Percentiles rank a stretch among this genome's conserved stretches.
Conservation (phyloP, 768 basidiomycete genomes). For the Mycena metata region DNA sequence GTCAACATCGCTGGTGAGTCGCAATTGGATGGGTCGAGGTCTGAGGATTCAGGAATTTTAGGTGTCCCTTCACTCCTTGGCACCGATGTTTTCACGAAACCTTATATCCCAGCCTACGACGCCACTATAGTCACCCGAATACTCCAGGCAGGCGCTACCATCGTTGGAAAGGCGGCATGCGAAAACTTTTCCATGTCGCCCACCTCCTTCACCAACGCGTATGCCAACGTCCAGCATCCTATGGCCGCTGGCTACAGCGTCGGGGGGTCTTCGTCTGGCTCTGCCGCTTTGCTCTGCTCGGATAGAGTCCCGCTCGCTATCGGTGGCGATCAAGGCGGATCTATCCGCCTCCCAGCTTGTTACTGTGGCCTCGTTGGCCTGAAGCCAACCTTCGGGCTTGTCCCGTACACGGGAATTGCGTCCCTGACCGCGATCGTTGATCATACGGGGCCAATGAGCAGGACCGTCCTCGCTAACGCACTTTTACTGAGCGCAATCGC, state of each 20-base stretch:
- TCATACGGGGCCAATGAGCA: constrained; percentile 57
- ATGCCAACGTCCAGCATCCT: constrained; percentile 50
- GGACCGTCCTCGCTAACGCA: constrained; percentile 56
- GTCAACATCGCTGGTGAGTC: constrained; percentile 71
- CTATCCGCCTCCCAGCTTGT: constrained; percentile 58
- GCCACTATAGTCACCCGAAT: constrained; percentile 73
- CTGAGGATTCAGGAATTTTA: too few relatives aligned
- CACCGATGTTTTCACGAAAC: constrained; percentile 61
- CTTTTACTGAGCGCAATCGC: constrained; percentile 58
- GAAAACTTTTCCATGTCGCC: constrained; percentile 81
- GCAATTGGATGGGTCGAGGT: too few relatives aligned
- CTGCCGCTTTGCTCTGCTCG: constrained; percentile 49
- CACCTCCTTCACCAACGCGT: constrained; percentile 36
- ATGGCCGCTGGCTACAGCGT: constrained; percentile 51
- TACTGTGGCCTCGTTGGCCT: constrained; percentile 60
- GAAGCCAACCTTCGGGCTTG: constrained; percentile 57
- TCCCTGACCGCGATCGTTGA: constrained; percentile 56
- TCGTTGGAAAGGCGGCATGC: constrained; percentile 79
- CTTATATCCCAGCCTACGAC: constrained; percentile 68
- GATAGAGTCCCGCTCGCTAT: constrained; percentile 53
- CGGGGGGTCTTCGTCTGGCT: constrained; percentile 56
- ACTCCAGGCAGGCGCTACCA: constrained; percentile 58
- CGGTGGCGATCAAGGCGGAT: constrained; percentile 59
- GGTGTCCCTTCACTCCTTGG: constrained; percentile 66
- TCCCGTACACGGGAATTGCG: constrained; percentile 62